phyloP scores from a whole-genome alignment of 208 protist genomes.

The Leishmania aethiopica region DNA sequence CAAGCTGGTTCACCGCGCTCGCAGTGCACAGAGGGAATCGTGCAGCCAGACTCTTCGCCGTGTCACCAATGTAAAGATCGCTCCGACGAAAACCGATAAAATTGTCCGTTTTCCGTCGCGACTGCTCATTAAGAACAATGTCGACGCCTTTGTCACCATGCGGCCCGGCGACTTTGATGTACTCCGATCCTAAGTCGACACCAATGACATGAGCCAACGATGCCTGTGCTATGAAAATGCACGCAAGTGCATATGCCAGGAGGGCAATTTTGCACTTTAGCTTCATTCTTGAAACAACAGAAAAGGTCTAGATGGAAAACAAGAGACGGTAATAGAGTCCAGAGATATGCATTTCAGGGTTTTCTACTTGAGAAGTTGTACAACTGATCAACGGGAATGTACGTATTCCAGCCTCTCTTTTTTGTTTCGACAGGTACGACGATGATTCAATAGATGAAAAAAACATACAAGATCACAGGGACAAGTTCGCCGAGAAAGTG shows the following conservation, averaged over 20 bases:
- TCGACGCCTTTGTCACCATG: conserved; percentile 76
- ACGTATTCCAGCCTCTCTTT: background rate
- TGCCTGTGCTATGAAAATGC: conserved; percentile 1
- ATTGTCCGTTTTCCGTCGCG: conserved; percentile 91
- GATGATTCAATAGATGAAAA: background rate
- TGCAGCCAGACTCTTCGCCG: conserved; percentile 84
- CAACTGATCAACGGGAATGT: background rate
- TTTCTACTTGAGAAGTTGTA: background rate
- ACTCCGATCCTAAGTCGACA: conserved; percentile 91
- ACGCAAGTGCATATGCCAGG: background rate
- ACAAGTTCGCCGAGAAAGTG: background rate
- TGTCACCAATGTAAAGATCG: conserved; percentile 91
- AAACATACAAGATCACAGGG: background rate
- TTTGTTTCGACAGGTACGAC: background rate
- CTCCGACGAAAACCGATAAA: conserved; percentile 89
- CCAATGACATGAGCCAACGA: conserved; percentile 69
- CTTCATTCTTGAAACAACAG: background rate
- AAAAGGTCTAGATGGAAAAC: background rate
- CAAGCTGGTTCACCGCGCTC: conserved; percentile 67
- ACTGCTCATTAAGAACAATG: conserved; percentile 95
- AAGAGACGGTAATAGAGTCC: background rate
- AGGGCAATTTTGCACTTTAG: background rate
- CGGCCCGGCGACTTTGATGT: conserved; percentile 76
- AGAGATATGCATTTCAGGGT: background rate
- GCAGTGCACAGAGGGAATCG: conserved; percentile 85